A percentile compares a stretch with the other conserved stretches of the same genome.
These are phyloP conservation scores for Curvularia sp. DNA, from an alignment of 2,329 filamentous ascomycete genomes.

Conservation along the genomic window DNA sequence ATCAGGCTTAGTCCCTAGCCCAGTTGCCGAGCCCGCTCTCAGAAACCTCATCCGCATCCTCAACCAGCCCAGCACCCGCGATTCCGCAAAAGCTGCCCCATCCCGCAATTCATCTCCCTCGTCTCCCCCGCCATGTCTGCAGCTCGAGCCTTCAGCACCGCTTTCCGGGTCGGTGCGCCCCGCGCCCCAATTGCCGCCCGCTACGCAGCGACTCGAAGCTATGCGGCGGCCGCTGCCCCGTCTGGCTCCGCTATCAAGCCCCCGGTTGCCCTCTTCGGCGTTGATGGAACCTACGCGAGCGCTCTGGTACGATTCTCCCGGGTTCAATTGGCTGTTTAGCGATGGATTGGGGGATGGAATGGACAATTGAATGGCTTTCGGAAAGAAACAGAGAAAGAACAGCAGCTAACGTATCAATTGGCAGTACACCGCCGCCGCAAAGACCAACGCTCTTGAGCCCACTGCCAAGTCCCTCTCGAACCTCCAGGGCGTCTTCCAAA, in stretches of 20 bases:
- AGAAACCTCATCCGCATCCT: slow-evolving; percentile 33
- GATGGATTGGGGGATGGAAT: slow-evolving; percentile 31
- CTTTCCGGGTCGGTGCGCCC: slow-evolving; percentile 62
- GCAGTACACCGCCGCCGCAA: slow-evolving; percentile 95
- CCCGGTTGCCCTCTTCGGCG: slow-evolving; percentile 88
- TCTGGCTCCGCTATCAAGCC: slow-evolving; percentile 74
- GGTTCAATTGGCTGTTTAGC: slow-evolving; percentile 26
- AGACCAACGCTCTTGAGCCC: slow-evolving; percentile 82
- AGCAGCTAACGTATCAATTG: slow-evolving; percentile 33
- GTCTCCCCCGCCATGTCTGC: slow-evolving; percentile 60
- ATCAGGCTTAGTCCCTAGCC: slow-evolving; percentile 21
- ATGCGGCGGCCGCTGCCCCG: slow-evolving; percentile 67
- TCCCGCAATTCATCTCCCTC: slow-evolving; percentile 45
- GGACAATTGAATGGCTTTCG: slow-evolving; percentile 25
- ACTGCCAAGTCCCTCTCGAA: slow-evolving; percentile 79
- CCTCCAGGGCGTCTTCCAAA: slow-evolving; percentile 75
- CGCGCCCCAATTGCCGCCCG: slow-evolving; percentile 67
- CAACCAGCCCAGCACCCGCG: slow-evolving; percentile 12
- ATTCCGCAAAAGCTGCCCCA: slow-evolving; percentile 18
- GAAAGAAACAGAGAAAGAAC: slow-evolving; percentile 12
- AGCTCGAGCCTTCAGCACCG: slow-evolving; percentile 62
- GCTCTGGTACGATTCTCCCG: slow-evolving; percentile 78
- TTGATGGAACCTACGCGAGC: slow-evolving; percentile 98
- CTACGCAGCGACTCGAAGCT: slow-evolving; percentile 73
- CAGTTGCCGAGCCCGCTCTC: slow-evolving; percentile 30